Evolutionary conservation across 192 early-diverging fungal species (phyloP).

Genomic region (Cetraspora pellucida): DNA sequence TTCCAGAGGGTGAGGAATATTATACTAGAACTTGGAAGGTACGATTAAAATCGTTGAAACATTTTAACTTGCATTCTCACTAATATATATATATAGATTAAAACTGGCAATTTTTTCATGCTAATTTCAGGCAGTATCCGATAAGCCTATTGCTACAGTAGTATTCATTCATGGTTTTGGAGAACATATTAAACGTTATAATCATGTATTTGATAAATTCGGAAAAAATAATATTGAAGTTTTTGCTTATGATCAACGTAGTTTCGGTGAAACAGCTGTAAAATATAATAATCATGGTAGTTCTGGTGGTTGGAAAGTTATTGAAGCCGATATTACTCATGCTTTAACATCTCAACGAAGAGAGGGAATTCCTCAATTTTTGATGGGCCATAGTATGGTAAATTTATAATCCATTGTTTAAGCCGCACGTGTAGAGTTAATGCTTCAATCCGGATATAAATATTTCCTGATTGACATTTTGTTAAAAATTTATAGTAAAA

Average conservation of each 20-base stretch:
- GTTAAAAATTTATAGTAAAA: too few species aligned
- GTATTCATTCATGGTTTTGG: constrained; percentile 60
- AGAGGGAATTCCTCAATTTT: constrained; percentile 49
- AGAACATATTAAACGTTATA: constrained; percentile 57
- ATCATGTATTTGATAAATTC: constrained; percentile 61
- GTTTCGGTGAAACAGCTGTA: constrained; percentile 63
- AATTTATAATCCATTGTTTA: background rate
- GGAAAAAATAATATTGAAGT: constrained; percentile 56
- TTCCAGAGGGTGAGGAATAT: background rate
- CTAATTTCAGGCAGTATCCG: constrained; percentile 13
- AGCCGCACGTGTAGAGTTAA: too few species aligned
- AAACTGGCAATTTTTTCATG: background rate
- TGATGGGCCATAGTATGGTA: constrained; percentile 54
- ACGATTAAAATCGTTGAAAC: background rate
- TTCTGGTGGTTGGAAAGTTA: constrained; percentile 51
- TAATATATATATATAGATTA: background rate
- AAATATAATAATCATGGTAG: constrained; percentile 42
- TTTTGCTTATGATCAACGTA: constrained; percentile 66
- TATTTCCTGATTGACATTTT: too few species aligned
- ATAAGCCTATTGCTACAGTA: constrained; percentile 38
- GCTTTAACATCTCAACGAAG: constrained; percentile 43
- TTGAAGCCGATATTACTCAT: constrained; percentile 52
- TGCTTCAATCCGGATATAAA: background rate
- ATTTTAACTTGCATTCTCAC: background rate
- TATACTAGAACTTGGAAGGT: background rate